Conservation (phyloP, 2,329 filamentous ascomycete genomes). For the Acephala macrosclerotiorum region DNA sequence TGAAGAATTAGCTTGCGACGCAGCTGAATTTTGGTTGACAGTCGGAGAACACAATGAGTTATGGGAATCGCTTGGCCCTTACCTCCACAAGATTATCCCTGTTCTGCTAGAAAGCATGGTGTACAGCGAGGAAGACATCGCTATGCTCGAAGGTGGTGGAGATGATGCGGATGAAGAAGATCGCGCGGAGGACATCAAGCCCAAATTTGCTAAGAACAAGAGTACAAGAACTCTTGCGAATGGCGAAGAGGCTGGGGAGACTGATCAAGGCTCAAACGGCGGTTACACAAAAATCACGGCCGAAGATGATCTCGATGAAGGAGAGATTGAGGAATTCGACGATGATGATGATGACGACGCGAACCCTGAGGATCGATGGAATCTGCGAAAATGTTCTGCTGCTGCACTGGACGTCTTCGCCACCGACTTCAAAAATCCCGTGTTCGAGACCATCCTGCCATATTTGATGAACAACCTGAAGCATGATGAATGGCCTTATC, state of each 20-base stretch:
- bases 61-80: constrained; percentile 77
- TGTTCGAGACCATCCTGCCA: constrained; percentile 91
- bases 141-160: constrained; percentile 81
- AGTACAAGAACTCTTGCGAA: constrained; percentile 50
- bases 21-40: constrained; percentile 96
- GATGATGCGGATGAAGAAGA: constrained; percentile 94
- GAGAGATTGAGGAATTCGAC: constrained; percentile 79
- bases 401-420: constrained; percentile 95
- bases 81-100: constrained; percentile 85
- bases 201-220: constrained; percentile 82
- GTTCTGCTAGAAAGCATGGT: constrained; percentile 95
- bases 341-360: constrained; percentile 75
- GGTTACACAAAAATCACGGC: constrained; percentile 59
- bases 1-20: constrained; percentile 89
- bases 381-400: constrained; percentile 94
- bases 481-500: constrained; percentile 87
- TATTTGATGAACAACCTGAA: constrained; percentile 91
- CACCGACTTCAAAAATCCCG: constrained; percentile 83
- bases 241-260: constrained; percentile 57
- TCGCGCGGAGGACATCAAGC: constrained; percentile 88
- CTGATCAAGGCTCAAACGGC: constrained; percentile 59
- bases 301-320: constrained; percentile 84
- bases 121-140: constrained; percentile 92
- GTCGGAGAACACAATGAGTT: constrained; percentile 87
- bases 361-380: constrained; percentile 93